phyloP scores from a whole-genome alignment of 2,329 filamentous ascomycete species.

The Neobulgaria alba region DNA sequence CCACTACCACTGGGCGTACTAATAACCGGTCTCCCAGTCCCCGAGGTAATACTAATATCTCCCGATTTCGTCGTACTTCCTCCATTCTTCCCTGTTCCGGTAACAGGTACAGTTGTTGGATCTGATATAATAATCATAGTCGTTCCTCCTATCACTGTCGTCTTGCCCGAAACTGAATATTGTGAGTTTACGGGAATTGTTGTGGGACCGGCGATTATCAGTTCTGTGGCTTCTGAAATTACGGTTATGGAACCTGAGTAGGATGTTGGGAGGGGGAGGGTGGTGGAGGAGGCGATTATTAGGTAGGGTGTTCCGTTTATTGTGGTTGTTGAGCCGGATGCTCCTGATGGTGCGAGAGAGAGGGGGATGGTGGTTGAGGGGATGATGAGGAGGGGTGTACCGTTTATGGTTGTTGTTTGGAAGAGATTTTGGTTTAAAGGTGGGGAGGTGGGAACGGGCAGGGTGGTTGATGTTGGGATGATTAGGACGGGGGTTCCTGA shows the following conservation, averaged over 20 bases:
- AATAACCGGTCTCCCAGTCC: too few relatives aligned
- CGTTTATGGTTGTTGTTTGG: constrained; percentile 2
- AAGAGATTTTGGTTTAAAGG: constrained; percentile 4
- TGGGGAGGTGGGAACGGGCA: constrained; percentile 3
- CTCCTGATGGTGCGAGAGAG: not conserved
- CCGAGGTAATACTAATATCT: too few relatives aligned
- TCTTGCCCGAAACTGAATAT: constrained; percentile 6
- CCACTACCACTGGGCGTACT: too few relatives aligned
- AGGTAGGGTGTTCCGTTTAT: constrained; percentile 9
- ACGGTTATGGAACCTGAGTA: constrained; percentile 11
- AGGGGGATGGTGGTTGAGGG: not conserved
- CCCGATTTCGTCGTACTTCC: too few relatives aligned
- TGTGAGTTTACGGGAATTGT: too few relatives aligned
- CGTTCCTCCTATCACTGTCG: constrained; percentile 12
- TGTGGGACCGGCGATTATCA: constrained; percentile 9
- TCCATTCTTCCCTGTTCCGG: too few relatives aligned
- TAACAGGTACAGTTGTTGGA: constrained; percentile 7
- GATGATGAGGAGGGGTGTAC: constrained; percentile 5
- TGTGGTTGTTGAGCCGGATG: constrained; percentile 1
- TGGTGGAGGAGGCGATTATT: constrained; percentile 6
- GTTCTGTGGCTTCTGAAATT: constrained; percentile 7
- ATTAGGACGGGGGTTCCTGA: constrained; percentile 1
- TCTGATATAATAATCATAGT: constrained; percentile 10
- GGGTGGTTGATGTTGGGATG: constrained; percentile 6
- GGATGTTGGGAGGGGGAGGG: constrained; percentile 9